phyloP scores from a whole-genome alignment of 768 basidiomycete genomes.

The Lentinus tigrinus region DNA sequence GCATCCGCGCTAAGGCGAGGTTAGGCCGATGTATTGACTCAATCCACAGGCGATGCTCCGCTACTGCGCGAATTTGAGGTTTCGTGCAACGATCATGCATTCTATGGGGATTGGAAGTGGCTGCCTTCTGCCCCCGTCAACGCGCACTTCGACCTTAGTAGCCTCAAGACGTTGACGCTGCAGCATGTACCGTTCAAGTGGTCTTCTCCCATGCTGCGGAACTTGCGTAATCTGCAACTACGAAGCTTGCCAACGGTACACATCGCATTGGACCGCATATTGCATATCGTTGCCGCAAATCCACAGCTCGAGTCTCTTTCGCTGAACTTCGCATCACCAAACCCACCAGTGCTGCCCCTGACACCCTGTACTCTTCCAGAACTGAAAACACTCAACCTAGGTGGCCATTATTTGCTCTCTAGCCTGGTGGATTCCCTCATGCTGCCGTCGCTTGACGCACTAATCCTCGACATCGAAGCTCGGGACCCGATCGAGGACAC shows the following conservation, averaged over 20 bases:
- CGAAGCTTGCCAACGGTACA: slow-evolving; percentile 63
- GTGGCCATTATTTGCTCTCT: slow-evolving; percentile 65
- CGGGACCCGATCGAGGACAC: slow-evolving; percentile 76
- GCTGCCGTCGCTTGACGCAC: slow-evolving; percentile 54
- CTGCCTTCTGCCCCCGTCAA: slow-evolving; percentile 51
- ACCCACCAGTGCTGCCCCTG: slow-evolving; percentile 64
- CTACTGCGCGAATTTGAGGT: slow-evolving; percentile 75
- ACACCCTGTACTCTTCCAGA: slow-evolving; percentile 50
- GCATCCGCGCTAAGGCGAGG: not conserved
- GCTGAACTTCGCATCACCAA: slow-evolving; percentile 60
- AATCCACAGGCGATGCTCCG: slow-evolving; percentile 62
- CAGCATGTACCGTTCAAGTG: slow-evolving; percentile 77
- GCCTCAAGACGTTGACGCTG: slow-evolving; percentile 57
- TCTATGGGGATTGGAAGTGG: slow-evolving; percentile 72
- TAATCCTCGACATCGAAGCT: slow-evolving; percentile 69
- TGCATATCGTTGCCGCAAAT: slow-evolving; percentile 63
- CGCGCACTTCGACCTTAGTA: slow-evolving; percentile 38
- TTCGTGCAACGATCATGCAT: slow-evolving; percentile 63
- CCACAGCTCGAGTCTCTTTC: slow-evolving; percentile 54
- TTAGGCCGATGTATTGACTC: not conserved
- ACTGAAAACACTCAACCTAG: slow-evolving; percentile 55
- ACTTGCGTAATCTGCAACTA: slow-evolving; percentile 57
- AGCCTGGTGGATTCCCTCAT: slow-evolving; percentile 61
- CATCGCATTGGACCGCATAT: slow-evolving; percentile 64
- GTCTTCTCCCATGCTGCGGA: slow-evolving; percentile 70